Evolutionary conservation across 2,329 filamentous ascomycete species (phyloP).

Genomic region (Colletotrichum sublineola): DNA sequence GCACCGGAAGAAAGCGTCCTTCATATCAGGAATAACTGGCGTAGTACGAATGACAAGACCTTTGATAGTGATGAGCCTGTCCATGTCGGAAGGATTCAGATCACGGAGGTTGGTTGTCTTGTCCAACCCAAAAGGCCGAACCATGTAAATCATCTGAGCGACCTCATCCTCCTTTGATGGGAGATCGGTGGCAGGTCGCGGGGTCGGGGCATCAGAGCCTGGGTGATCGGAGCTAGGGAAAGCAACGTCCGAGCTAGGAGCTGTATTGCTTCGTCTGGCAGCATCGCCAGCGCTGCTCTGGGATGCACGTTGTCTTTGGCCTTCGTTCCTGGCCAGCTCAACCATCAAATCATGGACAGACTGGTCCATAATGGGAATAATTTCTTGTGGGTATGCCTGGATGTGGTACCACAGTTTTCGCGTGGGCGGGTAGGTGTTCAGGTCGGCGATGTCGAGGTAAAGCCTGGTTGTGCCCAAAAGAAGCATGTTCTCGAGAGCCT

Average conservation of each 20-base stretch:
- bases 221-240: constrained; percentile 84
- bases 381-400: constrained; percentile 94
- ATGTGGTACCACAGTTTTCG: constrained; percentile 96
- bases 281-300: constrained; percentile 66
- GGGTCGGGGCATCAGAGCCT: constrained; percentile 58
- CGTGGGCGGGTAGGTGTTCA: constrained; percentile 93
- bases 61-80: constrained; percentile 95
- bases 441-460: constrained; percentile 88
- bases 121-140: constrained; percentile 90
- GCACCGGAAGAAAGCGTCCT: constrained; percentile 97
- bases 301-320: constrained; percentile 75
- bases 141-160: constrained; percentile 83
- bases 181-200: constrained; percentile 60
- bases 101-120: constrained; percentile 91
- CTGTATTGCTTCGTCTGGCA: constrained; percentile 52
- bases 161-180: constrained; percentile 84
- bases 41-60: constrained; percentile 96
- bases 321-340: constrained; percentile 86
- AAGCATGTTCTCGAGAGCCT: constrained; percentile 91
- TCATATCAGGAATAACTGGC: constrained; percentile 98
- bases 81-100: constrained; percentile 86
- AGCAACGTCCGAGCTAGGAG: constrained; percentile 79
- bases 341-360: constrained; percentile 93
- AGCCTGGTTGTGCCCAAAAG: constrained; percentile 85
- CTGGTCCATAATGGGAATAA: constrained; percentile 97